These are phyloP conservation scores for Jimgerdemannia flammicorona DNA, from an alignment of 192 early-diverging fungal genomes.

Conservation along the genomic window DNA sequence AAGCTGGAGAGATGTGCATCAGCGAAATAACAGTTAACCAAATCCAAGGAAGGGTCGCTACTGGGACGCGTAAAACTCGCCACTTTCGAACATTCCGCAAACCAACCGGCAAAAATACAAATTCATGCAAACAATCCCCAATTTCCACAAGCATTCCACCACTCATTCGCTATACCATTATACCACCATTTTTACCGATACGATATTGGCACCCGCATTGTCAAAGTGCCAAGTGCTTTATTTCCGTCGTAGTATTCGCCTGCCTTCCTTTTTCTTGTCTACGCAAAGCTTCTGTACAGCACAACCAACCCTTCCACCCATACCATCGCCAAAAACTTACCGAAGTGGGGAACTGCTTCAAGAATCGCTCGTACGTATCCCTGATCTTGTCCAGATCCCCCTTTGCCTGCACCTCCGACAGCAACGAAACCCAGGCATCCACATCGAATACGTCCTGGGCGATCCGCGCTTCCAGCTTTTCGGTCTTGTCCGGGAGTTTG, in stretches of 20 bases:
- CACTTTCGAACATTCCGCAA: no score
- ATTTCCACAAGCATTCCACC: neutral
- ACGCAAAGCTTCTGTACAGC: neutral
- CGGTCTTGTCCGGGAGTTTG: slow-evolving; percentile 36
- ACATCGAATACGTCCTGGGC: slow-evolving; percentile 53
- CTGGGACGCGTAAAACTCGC: no score
- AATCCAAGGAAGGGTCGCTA: neutral
- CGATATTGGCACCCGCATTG: neutral
- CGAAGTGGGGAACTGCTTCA: slow-evolving; percentile 77
- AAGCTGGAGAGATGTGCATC: neutral
- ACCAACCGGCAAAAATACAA: neutral
- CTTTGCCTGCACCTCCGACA: slow-evolving; percentile 55
- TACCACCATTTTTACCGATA: neutral
- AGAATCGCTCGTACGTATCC: slow-evolving; percentile 63
- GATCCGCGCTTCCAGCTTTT: slow-evolving; percentile 49
- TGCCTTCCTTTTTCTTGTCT: slow-evolving; percentile 1
- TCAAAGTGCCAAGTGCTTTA: neutral
- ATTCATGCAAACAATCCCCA: neutral
- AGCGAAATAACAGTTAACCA: neutral
- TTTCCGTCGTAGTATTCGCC: neutral
- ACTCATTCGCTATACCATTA: neutral
- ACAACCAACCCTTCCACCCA: neutral
- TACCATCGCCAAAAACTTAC: slow-evolving; percentile 50
- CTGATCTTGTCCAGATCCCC: slow-evolving; percentile 54
- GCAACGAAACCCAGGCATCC: slow-evolving; percentile 62